A percentile compares a stretch with the other conserved stretches of the same genome.
phyloP scores from a whole-genome alignment of 2,329 filamentous ascomycete species.

The Cadophora sp. region DNA sequence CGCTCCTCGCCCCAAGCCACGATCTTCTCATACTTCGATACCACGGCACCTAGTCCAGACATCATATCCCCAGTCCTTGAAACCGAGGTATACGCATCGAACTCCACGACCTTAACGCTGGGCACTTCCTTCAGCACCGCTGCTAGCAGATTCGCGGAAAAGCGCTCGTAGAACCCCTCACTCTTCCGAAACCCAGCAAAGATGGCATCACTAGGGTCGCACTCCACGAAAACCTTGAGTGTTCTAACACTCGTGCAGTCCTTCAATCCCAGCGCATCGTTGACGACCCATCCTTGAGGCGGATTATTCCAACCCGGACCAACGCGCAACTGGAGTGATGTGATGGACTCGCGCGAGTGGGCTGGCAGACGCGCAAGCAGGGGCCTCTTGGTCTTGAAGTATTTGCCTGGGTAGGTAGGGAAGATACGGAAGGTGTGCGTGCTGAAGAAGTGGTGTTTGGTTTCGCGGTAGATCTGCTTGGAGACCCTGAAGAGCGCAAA shows the following conservation, averaged over 20 bases:
- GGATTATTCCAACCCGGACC: slow-evolving; percentile 77
- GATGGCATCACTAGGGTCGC: slow-evolving; percentile 70
- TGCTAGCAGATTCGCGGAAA: slow-evolving; percentile 63
- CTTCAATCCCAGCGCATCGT: slow-evolving; percentile 65
- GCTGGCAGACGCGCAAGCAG: slow-evolving; percentile 70
- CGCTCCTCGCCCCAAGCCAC: slow-evolving; percentile 73
- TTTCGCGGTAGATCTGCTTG: slow-evolving; percentile 66
- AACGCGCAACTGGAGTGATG: slow-evolving; percentile 71
- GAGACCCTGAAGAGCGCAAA: slow-evolving; percentile 68
- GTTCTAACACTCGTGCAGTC: slow-evolving; percentile 65
- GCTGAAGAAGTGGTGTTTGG: slow-evolving; percentile 70
- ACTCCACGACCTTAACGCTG: slow-evolving; percentile 63
- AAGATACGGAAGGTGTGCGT: slow-evolving; percentile 70
- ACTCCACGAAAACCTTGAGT: slow-evolving; percentile 73
- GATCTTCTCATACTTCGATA: slow-evolving; percentile 53
- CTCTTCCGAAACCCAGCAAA: slow-evolving; percentile 68
- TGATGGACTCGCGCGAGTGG: slow-evolving; percentile 64
- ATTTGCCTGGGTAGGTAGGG: slow-evolving; percentile 65
- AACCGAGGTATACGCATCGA: slow-evolving; percentile 73
- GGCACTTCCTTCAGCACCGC: slow-evolving; percentile 64
- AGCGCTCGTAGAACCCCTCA: slow-evolving; percentile 73
- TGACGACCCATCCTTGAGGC: slow-evolving; percentile 73
- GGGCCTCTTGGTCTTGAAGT: slow-evolving; percentile 77
- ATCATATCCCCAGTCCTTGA: slow-evolving; percentile 71
- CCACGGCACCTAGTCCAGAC: slow-evolving; percentile 61